Evolutionary conservation across 2,329 filamentous ascomycete genomes (phyloP).

Genomic region (Diplodia scrobiculata): DNA sequence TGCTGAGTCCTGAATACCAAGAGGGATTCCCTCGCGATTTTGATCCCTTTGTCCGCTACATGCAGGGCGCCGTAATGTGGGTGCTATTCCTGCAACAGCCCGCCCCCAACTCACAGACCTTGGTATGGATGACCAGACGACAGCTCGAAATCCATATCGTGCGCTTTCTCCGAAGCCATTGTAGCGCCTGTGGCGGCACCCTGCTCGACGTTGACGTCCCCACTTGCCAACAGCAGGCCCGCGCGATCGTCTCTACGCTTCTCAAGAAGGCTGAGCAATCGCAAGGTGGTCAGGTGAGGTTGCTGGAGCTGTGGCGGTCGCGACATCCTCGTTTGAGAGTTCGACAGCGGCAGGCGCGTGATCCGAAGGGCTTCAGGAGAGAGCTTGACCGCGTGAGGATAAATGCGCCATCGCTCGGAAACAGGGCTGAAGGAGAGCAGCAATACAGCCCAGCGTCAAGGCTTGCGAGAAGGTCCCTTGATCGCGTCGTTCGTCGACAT

Average conservation of each 20-base stretch:
- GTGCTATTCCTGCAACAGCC: neutral
- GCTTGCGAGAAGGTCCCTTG: neutral
- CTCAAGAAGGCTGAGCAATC: neutral
- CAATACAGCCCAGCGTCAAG: neutral
- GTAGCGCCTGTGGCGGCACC: neutral
- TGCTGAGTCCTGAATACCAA: neutral
- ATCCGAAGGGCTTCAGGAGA: neutral
- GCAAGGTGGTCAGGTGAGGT: neutral
- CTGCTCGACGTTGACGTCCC: neutral
- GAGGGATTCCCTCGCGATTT: neutral
- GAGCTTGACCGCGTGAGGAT: neutral
- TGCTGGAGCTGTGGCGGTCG: neutral
- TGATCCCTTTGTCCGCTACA: neutral
- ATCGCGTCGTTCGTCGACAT: neutral
- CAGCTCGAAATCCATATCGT: neutral
- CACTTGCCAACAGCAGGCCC: neutral
- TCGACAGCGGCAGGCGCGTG: neutral
- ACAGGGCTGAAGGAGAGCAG: neutral
- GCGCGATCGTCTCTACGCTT: neutral
- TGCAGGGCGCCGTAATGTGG: neutral
- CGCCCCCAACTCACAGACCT: neutral
- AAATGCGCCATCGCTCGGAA: neutral
- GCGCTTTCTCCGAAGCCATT: neutral
- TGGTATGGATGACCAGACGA: neutral
- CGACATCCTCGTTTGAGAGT: neutral